phyloP scores from a whole-genome alignment of 1,284 basidiomycete genomes.

The Coniferiporia weirii region DNA sequence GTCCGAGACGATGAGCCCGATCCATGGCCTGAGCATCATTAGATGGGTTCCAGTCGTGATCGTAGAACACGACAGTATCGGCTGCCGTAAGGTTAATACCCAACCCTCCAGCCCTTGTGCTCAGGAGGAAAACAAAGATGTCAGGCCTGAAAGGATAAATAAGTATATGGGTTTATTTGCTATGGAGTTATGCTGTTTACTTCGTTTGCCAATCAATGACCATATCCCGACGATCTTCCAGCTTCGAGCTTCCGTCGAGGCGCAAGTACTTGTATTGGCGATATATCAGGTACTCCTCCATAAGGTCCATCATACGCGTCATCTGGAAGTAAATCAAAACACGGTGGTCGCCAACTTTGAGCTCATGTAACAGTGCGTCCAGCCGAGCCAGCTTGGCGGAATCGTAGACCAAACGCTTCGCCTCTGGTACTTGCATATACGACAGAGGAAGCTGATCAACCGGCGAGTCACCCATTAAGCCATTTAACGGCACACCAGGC shows the following conservation, averaged over 20 bases:
- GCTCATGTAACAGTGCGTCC: constrained; percentile 83
- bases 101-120: constrained; percentile 94
- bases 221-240: constrained; percentile 98
- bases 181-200: constrained; percentile 37
- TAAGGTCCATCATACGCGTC: constrained; percentile 99
- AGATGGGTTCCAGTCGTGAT: constrained; percentile 99
- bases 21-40: constrained; percentile 99
- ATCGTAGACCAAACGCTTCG: constrained; percentile 94
- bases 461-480: constrained; percentile 68
- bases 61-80: constrained; percentile 97
- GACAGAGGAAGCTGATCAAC: constrained; percentile 77
- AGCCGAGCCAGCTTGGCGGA: constrained; percentile 94
- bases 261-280: constrained; percentile 97
- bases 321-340: constrained; percentile 99
- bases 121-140: constrained; percentile 93
- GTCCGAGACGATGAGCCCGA: constrained; percentile 96
- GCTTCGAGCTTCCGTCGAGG: constrained; percentile 91
- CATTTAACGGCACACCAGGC: constrained; percentile 61
- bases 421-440: constrained; percentile 90
- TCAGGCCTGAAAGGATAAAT: constrained; percentile 59
- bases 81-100: constrained; percentile 99
- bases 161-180: neutral
- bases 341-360: constrained; percentile 91
- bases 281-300: constrained; percentile 98
- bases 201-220: constrained; percentile 99